phyloP scores from a whole-genome alignment of 1,284 basidiomycete genomes.

The Trametes hirsuta region DNA sequence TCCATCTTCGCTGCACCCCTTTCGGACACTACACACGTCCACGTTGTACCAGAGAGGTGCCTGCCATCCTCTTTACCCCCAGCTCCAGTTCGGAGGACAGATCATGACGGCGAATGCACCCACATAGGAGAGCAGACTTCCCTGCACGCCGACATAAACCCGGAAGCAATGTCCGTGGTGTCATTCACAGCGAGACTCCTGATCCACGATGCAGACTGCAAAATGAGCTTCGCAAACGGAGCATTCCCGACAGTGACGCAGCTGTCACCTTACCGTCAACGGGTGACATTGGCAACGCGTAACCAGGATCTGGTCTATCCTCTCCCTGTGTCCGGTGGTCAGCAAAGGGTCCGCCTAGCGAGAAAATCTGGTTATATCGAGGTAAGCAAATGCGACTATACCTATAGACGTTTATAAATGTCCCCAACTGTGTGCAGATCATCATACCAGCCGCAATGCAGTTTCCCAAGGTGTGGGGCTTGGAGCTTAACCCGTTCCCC shows the following conservation, averaged over 20 bases:
- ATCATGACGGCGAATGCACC: neutral
- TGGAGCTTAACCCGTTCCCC: slow-evolving; percentile 40
- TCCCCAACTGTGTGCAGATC: slow-evolving; percentile 23
- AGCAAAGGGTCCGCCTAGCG: slow-evolving; percentile 46
- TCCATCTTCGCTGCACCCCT: slow-evolving; percentile 34
- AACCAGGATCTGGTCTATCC: slow-evolving; percentile 37
- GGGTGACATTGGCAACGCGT: slow-evolving; percentile 30
- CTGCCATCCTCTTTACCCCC: neutral
- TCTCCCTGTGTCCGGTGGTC: slow-evolving; percentile 36
- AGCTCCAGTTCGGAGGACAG: neutral
- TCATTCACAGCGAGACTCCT: slow-evolving; percentile 31
- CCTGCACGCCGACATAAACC: slow-evolving; percentile 13
- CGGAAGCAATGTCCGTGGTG: slow-evolving; percentile 32
- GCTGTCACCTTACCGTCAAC: slow-evolving; percentile 37
- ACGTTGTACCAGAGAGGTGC: slow-evolving; percentile 30
- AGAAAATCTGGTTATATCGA: slow-evolving; percentile 57
- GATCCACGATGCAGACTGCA: slow-evolving; percentile 29
- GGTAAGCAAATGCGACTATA: slow-evolving; percentile 34
- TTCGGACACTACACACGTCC: slow-evolving; percentile 34
- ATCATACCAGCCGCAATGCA: slow-evolving; percentile 31
- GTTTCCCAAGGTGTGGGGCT: slow-evolving; percentile 27
- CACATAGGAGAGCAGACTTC: neutral
- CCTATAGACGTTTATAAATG: neutral
- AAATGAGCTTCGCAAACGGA: slow-evolving; percentile 26
- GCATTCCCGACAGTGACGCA: slow-evolving; percentile 29